Conservation (phyloP, 2,329 filamentous ascomycete genomes). For the Verticillium longisporum region DNA sequence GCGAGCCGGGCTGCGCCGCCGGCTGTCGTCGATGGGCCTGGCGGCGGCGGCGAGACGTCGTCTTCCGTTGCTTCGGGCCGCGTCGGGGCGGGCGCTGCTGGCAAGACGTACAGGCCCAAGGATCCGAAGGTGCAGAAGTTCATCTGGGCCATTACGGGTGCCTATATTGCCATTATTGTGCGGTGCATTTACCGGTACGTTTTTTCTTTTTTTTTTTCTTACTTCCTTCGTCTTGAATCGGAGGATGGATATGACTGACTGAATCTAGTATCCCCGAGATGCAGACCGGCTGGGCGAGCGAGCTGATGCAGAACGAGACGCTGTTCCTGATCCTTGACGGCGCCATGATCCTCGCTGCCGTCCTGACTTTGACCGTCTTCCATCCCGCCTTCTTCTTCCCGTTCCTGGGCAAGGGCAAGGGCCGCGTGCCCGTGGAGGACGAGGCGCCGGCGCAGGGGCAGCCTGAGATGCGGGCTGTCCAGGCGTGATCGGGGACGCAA, state of each 20-base stretch:
- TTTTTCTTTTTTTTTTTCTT: not conserved
- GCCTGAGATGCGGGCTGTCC: not conserved
- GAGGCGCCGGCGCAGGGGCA: not conserved
- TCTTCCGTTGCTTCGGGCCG: not conserved
- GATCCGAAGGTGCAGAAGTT: constrained; percentile 6
- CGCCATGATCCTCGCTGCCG: constrained; percentile 8
- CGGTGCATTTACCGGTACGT: constrained; percentile 12
- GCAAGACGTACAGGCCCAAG: not conserved
- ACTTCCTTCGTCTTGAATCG: too few relatives aligned
- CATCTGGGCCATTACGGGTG: constrained; percentile 4
- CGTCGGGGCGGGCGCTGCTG: not conserved
- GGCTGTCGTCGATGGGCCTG: not conserved
- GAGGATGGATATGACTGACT: not conserved
- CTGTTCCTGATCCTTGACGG: constrained; percentile 12
- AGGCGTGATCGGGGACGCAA: not conserved
- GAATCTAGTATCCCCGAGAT: constrained; percentile 5
- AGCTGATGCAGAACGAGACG: constrained; percentile 11
- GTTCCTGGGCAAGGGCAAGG: constrained; percentile 1
- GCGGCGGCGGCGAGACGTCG: not conserved
- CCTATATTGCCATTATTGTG: constrained; percentile 9
- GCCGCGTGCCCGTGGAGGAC: not conserved
- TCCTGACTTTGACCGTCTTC: constrained; percentile 4
- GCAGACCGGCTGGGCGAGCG: constrained; percentile 9
- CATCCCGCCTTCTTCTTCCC: constrained; percentile 10
- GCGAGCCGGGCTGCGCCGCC: not conserved